These are phyloP conservation scores for Dichotomopilus funicola DNA, from an alignment of 2,329 filamentous ascomycete genomes.

Conservation along the genomic window DNA sequence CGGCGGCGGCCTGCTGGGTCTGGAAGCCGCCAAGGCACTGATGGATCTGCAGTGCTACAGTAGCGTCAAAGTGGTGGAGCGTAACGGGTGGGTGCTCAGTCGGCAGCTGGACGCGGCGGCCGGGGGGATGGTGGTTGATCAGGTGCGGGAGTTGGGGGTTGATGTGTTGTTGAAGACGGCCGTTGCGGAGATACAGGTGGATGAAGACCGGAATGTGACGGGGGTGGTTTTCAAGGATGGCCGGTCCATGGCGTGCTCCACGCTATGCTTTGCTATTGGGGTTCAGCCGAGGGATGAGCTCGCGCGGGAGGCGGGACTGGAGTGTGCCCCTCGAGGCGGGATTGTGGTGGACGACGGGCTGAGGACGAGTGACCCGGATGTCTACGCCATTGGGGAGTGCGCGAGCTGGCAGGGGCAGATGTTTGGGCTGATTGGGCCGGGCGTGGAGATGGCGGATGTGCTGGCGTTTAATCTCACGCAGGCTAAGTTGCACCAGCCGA, in stretches of 20 bases:
- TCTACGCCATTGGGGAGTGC: slow-evolving; percentile 88
- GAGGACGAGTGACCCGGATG: slow-evolving; percentile 61
- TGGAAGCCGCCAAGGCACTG: slow-evolving; percentile 90
- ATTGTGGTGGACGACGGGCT: slow-evolving; percentile 63
- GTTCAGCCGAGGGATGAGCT: slow-evolving; percentile 76
- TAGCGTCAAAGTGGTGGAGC: slow-evolving; percentile 72
- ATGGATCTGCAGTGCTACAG: slow-evolving; percentile 71
- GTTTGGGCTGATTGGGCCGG: slow-evolving; percentile 82
- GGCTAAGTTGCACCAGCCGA: slow-evolving; percentile 62
- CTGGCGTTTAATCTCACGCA: slow-evolving; percentile 87
- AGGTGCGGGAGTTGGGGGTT: slow-evolving; percentile 70
- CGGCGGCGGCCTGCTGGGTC: slow-evolving; percentile 74
- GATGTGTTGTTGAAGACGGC: slow-evolving; percentile 73
- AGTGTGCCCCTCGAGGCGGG: slow-evolving; percentile 66
- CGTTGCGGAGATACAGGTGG: slow-evolving; percentile 64
- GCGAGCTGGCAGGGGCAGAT: slow-evolving; percentile 84
- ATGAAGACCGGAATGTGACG: slow-evolving; percentile 59
- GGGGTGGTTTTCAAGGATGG: slow-evolving; percentile 79
- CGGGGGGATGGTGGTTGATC: slow-evolving; percentile 72
- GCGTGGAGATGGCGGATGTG: slow-evolving; percentile 88
- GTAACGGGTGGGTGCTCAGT: slow-evolving; percentile 75
- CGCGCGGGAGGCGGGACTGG: slow-evolving; percentile 61
- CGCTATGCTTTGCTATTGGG: slow-evolving; percentile 85
- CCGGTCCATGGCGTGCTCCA: slow-evolving; percentile 67
- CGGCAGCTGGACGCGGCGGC: slow-evolving; percentile 78